Evolutionary conservation across 2,329 filamentous ascomycete species (phyloP).

Genomic region (Paracamarosporium sp.): DNA sequence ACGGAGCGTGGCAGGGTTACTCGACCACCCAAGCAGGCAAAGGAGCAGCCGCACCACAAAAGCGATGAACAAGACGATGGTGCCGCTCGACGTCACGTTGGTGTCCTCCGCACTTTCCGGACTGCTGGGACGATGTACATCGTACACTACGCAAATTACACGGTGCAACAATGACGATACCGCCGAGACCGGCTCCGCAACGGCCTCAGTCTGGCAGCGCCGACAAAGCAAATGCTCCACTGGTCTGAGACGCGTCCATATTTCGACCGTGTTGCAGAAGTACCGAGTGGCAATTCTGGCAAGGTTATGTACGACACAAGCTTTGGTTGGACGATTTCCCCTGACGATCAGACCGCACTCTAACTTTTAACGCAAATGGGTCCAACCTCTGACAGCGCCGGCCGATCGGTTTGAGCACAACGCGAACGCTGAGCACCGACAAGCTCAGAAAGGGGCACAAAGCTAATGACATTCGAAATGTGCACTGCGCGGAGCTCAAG

Average conservation of each 20-base stretch:
- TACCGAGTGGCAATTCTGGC: constrained; percentile 10
- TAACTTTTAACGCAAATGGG: background rate
- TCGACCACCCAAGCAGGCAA: background rate
- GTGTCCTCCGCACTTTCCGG: constrained; percentile 34
- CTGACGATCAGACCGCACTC: constrained; percentile 14
- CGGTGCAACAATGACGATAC: background rate
- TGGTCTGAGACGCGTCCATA: constrained; percentile 2
- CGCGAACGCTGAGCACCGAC: constrained; percentile 1
- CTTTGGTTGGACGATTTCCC: constrained; percentile 23
- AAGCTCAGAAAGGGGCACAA: constrained; percentile 1
- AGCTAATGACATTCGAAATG: constrained; percentile 1
- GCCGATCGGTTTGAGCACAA: background rate
- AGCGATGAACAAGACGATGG: background rate
- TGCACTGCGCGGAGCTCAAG: constrained; percentile 13
- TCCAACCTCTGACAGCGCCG: background rate
- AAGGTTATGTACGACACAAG: constrained; percentile 17
- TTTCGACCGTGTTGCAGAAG: constrained; percentile 1
- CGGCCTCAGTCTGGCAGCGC: constrained; percentile 10
- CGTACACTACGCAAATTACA: too few relatives aligned
- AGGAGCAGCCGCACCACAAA: constrained; percentile 22
- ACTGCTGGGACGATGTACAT: constrained; percentile 28
- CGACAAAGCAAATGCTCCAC: constrained; percentile 7
- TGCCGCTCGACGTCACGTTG: constrained; percentile 5
- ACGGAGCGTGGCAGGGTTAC: background rate
- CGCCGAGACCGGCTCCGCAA: constrained; percentile 7